These are phyloP conservation scores for Ormosia semicastrata DNA, from an alignment of 306 rosid genomes.

Conservation along the genomic window DNA sequence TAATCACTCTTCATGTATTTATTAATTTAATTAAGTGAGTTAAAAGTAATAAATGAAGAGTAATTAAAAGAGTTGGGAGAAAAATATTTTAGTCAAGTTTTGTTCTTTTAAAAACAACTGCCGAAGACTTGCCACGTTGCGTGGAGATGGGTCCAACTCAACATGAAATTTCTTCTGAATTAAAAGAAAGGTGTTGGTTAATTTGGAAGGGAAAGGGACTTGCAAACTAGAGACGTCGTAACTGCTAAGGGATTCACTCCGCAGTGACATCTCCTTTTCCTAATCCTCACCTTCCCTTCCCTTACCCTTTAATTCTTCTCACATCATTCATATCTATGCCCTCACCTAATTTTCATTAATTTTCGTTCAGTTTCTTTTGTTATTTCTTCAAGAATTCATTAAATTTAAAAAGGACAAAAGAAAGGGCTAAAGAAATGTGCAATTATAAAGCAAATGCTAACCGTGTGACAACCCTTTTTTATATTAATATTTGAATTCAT, in stretches of 20 bases:
- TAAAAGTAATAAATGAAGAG: too few relatives aligned
- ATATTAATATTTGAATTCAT: too few relatives aligned
- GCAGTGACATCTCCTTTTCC: neutral
- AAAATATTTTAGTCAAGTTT: too few relatives aligned
- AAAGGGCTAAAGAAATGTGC: neutral
- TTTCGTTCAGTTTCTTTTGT: neutral
- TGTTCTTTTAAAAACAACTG: neutral
- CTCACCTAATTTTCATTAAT: neutral
- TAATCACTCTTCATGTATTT: too few relatives aligned
- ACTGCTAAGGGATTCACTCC: neutral
- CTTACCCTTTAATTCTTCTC: neutral
- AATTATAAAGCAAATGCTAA: too few relatives aligned
- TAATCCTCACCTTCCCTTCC: neutral
- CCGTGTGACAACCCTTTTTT: too few relatives aligned
- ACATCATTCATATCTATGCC: neutral
- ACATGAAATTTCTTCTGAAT: neutral
- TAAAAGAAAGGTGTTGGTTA: neutral
- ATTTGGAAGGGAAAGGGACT: slow-evolving; percentile 22
- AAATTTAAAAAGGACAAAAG: too few relatives aligned
- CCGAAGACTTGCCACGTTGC: slow-evolving; percentile 12
- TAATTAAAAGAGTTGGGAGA: too few relatives aligned
- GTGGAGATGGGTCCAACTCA: slow-evolving; percentile 1
- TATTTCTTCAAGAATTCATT: neutral
- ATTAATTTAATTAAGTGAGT: too few relatives aligned
- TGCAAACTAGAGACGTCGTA: neutral